These are phyloP conservation scores for Macrolepiota albuminosa DNA, from an alignment of 768 basidiomycete genomes.

Conservation along the genomic window DNA sequence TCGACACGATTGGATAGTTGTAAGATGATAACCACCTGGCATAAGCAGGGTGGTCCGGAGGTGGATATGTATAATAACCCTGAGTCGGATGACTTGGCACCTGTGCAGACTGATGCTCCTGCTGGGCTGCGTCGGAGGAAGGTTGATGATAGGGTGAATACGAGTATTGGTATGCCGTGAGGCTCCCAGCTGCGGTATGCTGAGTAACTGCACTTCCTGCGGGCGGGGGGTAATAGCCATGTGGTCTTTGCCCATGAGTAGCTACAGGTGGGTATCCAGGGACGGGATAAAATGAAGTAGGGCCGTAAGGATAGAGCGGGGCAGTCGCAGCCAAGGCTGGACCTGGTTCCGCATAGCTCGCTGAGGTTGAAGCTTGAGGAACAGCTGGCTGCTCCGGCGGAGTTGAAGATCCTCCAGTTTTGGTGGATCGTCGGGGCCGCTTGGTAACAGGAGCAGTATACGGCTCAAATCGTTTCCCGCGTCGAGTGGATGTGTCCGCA, in stretches of 20 bases:
- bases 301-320: background rate
- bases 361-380: background rate
- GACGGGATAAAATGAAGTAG: constrained; percentile 4
- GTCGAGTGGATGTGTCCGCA: constrained; percentile 23
- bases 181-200: background rate
- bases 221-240: constrained; percentile 7
- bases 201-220: constrained; percentile 1
- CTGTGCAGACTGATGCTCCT: constrained; percentile 1
- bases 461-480: constrained; percentile 16
- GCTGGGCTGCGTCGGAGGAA: constrained; percentile 2
- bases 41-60: constrained; percentile 6
- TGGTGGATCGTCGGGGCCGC: constrained; percentile 13
- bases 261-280: constrained; percentile 13
- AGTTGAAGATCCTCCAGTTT: constrained; percentile 9
- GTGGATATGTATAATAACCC: constrained; percentile 11
- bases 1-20: constrained; percentile 4
- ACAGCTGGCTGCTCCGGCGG: constrained; percentile 10
- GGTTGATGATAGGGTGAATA: background rate
- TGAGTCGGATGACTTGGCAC: background rate
- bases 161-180: constrained; percentile 3
- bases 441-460: constrained; percentile 10
- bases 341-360: constrained; percentile 4
- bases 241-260: constrained; percentile 5
- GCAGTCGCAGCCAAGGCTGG: background rate
- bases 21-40: constrained; percentile 3